phyloP scores from a whole-genome alignment of 176 grass and related monocot genomes.

The Oryza brachyantha region DNA sequence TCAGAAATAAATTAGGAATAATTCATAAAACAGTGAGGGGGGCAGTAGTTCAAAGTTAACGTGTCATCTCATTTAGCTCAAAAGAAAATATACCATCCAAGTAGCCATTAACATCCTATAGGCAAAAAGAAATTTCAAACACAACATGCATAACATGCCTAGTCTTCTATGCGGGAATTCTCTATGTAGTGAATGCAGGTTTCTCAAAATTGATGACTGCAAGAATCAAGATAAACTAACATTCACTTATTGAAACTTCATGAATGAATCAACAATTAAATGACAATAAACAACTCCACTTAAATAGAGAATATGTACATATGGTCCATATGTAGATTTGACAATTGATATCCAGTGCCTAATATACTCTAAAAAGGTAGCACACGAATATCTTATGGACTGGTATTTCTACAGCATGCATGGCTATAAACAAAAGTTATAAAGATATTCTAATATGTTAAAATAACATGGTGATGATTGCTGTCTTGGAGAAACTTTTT shows the following conservation, averaged over 20 bases:
- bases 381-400: neutral
- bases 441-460: neutral
- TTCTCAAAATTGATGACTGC: neutral
- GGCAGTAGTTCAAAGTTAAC: constrained; percentile 19
- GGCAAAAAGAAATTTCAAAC: constrained; percentile 14
- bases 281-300: neutral
- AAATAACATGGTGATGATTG: constrained; percentile 22
- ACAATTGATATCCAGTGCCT: neutral
- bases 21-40: neutral
- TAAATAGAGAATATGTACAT: neutral
- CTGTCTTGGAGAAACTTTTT: constrained; percentile 7
- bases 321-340: neutral
- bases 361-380: neutral
- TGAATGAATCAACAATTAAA: neutral
- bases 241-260: neutral
- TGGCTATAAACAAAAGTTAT: constrained; percentile 17
- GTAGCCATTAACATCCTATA: neutral
- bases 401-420: constrained; percentile 4
- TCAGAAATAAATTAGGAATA: neutral
- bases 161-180: constrained; percentile 1
- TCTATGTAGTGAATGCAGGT: neutral
- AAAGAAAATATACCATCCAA: constrained; percentile 1
- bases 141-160: neutral
- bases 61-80: constrained; percentile 26
- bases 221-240: constrained; percentile 7